Percentiles rank a stretch among this genome's conserved stretches.
Conservation (phyloP, 1,139 yeast genomes). For the Pichia sp. region DNA sequence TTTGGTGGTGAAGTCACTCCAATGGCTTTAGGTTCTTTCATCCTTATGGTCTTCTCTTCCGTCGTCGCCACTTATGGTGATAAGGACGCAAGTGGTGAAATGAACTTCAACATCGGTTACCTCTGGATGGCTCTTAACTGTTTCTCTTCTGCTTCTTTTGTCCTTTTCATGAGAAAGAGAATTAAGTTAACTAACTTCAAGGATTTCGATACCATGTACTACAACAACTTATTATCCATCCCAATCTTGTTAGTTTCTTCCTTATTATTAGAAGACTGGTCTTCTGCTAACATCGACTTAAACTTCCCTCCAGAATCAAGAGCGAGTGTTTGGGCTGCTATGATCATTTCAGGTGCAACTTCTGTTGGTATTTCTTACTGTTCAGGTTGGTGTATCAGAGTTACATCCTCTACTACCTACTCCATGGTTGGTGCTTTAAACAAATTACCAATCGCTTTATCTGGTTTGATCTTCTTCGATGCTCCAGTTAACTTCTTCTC, state of each 20-base stretch:
- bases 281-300: conserved; percentile 63
- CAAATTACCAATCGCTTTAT: conserved; percentile 95
- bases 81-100: conserved; percentile 40
- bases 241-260: conserved; percentile 83
- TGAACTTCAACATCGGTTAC: conserved; percentile 74
- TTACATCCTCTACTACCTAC: conserved; percentile 96
- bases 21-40: conserved; percentile 86
- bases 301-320: conserved; percentile 80
- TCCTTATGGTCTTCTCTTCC: conserved; percentile 90
- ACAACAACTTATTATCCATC: conserved; percentile 89
- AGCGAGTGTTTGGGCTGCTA: conserved; percentile 67
- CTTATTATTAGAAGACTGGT: conserved; percentile 88
- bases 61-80: conserved; percentile 95
- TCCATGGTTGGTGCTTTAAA: conserved; percentile 99
- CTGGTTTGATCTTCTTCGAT: conserved; percentile 91
- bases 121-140: conserved; percentile 97
- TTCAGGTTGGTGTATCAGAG: conserved; percentile 99
- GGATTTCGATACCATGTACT: conserved; percentile 98
- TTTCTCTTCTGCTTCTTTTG: conserved; percentile 90
- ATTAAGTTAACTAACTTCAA: conserved; percentile 95
- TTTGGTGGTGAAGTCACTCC: conserved; percentile 92
- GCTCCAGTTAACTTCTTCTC: conserved; percentile 95
- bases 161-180: conserved; percentile 93
- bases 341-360: conserved; percentile 90
- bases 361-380: conserved; percentile 97